These are phyloP conservation scores for Gryganskiella cystojenkinii DNA, from an alignment of 192 early-diverging fungal species.

Conservation along the genomic window DNA sequence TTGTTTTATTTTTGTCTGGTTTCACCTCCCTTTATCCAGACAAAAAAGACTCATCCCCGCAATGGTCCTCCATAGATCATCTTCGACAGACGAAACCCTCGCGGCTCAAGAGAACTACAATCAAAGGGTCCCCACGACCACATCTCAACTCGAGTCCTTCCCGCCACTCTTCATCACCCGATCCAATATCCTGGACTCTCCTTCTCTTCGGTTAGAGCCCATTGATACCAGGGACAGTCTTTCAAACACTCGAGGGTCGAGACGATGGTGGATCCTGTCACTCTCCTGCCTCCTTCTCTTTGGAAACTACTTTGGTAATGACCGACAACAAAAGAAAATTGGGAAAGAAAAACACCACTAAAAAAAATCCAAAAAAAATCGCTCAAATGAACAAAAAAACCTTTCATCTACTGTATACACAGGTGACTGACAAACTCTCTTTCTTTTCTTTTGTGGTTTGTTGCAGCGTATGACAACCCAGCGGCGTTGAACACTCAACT, in stretches of 20 bases:
- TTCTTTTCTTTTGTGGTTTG: neutral
- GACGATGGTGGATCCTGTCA: conserved; percentile 48
- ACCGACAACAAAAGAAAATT: too few species aligned
- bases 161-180: conserved; percentile 25
- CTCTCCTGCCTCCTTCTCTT: conserved; percentile 55
- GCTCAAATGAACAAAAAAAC: neutral
- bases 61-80: conserved; percentile 7
- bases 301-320: conserved; percentile 57
- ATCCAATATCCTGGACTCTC: conserved; percentile 28
- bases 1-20: too few species aligned
- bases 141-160: conserved; percentile 36
- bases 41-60: too few species aligned
- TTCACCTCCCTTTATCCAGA: too few species aligned
- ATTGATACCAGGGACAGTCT: neutral
- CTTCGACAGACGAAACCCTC: conserved; percentile 12
- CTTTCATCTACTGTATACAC: neutral
- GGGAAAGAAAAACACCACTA: neutral
- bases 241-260: neutral
- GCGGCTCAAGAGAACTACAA: neutral
- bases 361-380: too few species aligned
- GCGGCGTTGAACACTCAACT: conserved; percentile 54
- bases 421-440: neutral
- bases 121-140: neutral
- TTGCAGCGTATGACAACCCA: conserved; percentile 41
- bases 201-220: conserved; percentile 18